Percentiles rank a stretch among this genome's conserved stretches.
Evolutionary conservation across 2,329 filamentous ascomycete genomes (phyloP).

Genomic region (Colletotrichum tamarilloi): DNA sequence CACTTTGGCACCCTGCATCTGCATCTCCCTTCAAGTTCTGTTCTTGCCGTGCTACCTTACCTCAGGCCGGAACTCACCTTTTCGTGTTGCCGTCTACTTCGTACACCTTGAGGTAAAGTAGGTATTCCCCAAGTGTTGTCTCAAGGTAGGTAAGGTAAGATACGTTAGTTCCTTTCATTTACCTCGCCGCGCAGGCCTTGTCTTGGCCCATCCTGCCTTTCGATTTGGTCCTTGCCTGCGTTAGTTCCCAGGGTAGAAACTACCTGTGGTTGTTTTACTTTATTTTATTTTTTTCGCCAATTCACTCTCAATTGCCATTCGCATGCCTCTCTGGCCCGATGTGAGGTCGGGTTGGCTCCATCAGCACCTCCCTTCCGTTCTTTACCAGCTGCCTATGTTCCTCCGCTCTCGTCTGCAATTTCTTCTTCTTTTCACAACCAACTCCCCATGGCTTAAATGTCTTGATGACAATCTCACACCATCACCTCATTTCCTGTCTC

Average conservation of each 20-base stretch:
- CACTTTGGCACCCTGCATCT: not conserved
- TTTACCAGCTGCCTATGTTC: not conserved
- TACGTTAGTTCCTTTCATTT: not conserved
- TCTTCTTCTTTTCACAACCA: constrained; percentile 29
- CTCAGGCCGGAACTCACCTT: not conserved
- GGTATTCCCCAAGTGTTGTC: not conserved
- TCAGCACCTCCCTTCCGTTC: constrained; percentile 34
- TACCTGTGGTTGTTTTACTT: not conserved
- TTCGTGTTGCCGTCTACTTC: not conserved
- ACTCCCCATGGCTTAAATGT: constrained; percentile 30
- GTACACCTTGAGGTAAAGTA: not conserved
- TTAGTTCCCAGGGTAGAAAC: not conserved
- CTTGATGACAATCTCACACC: constrained; percentile 17
- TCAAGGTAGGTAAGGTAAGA: not conserved
- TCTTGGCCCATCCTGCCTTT: not conserved
- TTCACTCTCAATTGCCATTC: not conserved
- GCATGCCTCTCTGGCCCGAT: not conserved
- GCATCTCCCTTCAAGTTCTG: constrained; percentile 11
- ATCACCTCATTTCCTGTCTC: constrained; percentile 14
- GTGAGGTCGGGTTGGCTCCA: constrained; percentile 15
- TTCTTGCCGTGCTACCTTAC: constrained; percentile 12
- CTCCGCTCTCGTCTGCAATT: constrained; percentile 3
- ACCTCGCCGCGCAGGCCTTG: not conserved
- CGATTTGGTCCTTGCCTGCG: not conserved
- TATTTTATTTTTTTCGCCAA: not conserved